phyloP scores from a whole-genome alignment of 495 filamentous ascomycete genomes.

The Bryoglossum gracile region DNA sequence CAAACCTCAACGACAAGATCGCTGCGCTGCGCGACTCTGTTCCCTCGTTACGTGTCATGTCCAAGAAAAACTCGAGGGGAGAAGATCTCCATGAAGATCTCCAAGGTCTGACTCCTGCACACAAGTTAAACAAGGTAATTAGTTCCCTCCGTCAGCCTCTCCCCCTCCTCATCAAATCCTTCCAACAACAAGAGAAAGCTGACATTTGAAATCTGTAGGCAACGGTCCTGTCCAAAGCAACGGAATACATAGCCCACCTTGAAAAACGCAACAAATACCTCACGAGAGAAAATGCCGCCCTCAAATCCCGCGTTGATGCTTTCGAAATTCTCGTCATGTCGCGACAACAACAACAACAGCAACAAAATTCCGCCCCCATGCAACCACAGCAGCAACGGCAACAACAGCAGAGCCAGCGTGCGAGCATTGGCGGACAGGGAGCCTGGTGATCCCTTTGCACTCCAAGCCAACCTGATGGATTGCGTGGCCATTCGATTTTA shows the following conservation, averaged over 20 bases:
- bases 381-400: not conserved
- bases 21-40: constrained; percentile 82
- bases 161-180: not conserved
- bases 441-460: no score
- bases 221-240: constrained; percentile 76
- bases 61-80: constrained; percentile 42
- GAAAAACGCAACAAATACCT: constrained; percentile 81
- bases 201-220: constrained; percentile 10
- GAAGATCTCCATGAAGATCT: constrained; percentile 66
- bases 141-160: not conserved
- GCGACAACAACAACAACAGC: constrained; percentile 1
- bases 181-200: no score
- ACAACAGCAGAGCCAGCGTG: no score
- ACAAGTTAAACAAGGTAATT: constrained; percentile 85
- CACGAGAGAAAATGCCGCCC: constrained; percentile 65
- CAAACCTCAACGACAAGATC: constrained; percentile 95
- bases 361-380: not conserved
- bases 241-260: constrained; percentile 92
- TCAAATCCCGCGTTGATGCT: constrained; percentile 60
- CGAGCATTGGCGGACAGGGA: no score
- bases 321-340: constrained; percentile 61
- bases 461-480: no score
- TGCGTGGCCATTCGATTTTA: no score
- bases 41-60: constrained; percentile 71
- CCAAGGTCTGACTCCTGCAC: constrained; percentile 69